phyloP scores from a whole-genome alignment of 352 stramenopile species.

The Pythium dissimile region DNA sequence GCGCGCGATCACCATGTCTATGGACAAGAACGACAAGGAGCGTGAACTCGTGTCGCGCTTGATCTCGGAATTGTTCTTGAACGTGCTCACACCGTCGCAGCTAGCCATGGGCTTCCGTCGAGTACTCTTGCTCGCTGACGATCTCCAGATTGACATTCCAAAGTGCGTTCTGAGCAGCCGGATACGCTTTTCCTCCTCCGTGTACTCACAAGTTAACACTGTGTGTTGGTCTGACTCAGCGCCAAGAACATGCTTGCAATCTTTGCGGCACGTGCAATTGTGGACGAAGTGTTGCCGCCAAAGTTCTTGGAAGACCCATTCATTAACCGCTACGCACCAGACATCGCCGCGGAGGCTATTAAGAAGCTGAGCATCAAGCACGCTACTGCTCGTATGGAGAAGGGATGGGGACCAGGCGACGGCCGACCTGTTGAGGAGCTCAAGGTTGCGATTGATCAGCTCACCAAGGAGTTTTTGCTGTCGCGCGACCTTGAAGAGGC shows the following conservation, averaged over 20 bases:
- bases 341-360: constrained; percentile 95
- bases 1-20: constrained; percentile 91
- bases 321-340: constrained; percentile 90
- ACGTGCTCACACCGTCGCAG: constrained; percentile 71
- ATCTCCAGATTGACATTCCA: constrained; percentile 95
- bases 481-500: constrained; percentile 95
- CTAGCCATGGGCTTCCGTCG: constrained; percentile 94
- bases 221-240: constrained; percentile 17
- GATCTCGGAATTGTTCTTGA: constrained; percentile 92
- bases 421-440: constrained; percentile 89
- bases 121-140: constrained; percentile 94
- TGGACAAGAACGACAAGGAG: constrained; percentile 93
- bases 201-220: too few relatives aligned
- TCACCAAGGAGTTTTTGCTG: constrained; percentile 96
- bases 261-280: constrained; percentile 97
- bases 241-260: constrained; percentile 92
- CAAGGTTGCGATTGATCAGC: constrained; percentile 93
- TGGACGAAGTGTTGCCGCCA: constrained; percentile 98
- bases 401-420: constrained; percentile 96
- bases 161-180: constrained; percentile 45
- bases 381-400: constrained; percentile 93
- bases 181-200: not conserved
- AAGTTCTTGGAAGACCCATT: constrained; percentile 97
- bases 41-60: constrained; percentile 91
- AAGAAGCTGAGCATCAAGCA: constrained; percentile 97